Conservation (phyloP, 2,329 filamentous ascomycete genomes). For the Biscogniauxia mediterranea region DNA sequence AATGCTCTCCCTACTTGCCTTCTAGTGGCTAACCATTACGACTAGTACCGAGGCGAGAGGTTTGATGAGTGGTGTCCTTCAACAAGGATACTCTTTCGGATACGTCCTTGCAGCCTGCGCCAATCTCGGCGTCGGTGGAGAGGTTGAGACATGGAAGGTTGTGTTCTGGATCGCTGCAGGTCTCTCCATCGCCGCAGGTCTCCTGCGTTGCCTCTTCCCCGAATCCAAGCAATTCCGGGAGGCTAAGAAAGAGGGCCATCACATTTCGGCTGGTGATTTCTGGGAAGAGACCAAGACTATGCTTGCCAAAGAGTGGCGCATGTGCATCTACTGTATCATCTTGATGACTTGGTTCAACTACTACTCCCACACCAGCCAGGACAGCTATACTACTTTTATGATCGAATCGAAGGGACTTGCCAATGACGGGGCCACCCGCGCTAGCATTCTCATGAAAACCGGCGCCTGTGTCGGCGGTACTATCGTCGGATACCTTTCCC, state of each 20-base stretch:
- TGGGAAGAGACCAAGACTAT: slow-evolving; percentile 68
- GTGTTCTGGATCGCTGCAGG: slow-evolving; percentile 73
- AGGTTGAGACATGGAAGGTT: slow-evolving; percentile 66
- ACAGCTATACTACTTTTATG: slow-evolving; percentile 82
- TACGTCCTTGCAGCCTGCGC: slow-evolving; percentile 76
- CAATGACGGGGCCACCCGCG: slow-evolving; percentile 64
- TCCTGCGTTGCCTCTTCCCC: slow-evolving; percentile 66
- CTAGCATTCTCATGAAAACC: slow-evolving; percentile 78
- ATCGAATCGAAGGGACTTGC: slow-evolving; percentile 66
- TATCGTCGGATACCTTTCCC: slow-evolving; percentile 70
- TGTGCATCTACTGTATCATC: slow-evolving; percentile 74
- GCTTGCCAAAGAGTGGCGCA: slow-evolving; percentile 69
- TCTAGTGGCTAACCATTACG: neutral
- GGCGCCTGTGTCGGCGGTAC: slow-evolving; percentile 74
- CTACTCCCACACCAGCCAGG: slow-evolving; percentile 77
- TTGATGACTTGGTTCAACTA: slow-evolving; percentile 77
- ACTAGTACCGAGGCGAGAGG: slow-evolving; percentile 64
- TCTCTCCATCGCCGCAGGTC: slow-evolving; percentile 65
- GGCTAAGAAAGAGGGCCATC: slow-evolving; percentile 59
- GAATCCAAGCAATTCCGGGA: slow-evolving; percentile 75
- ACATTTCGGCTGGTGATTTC: slow-evolving; percentile 53
- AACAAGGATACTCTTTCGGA: slow-evolving; percentile 78
- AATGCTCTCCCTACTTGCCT: neutral
- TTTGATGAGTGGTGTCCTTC: slow-evolving; percentile 77
- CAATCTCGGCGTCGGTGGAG: slow-evolving; percentile 70